Conservation (phyloP, 2,329 filamentous ascomycete species). For the Trichoderma semiorbis region DNA sequence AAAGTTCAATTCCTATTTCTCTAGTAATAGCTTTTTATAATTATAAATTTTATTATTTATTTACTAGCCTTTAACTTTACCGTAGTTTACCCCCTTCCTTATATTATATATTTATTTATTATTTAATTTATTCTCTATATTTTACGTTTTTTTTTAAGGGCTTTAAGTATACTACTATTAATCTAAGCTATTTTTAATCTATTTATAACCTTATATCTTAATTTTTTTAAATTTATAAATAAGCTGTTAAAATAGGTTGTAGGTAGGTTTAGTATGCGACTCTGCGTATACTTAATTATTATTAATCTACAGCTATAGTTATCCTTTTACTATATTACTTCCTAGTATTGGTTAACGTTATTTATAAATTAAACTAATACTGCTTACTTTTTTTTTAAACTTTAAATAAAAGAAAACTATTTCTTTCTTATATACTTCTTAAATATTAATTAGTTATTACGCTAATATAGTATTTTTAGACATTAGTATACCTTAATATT, state of each 20-base stretch:
- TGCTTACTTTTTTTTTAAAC: conserved; percentile 9
- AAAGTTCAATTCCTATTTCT: no score
- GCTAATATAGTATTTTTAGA: not conserved
- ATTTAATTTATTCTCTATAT: no score
- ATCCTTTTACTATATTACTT: conserved; percentile 2
- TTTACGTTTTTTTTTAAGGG: not conserved
- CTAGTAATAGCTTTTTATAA: no score
- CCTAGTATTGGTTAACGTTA: not conserved
- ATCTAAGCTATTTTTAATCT: not conserved
- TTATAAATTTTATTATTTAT: no score
- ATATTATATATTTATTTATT: no score
- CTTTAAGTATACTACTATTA: not conserved
- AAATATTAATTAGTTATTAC: no score
- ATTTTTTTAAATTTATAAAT: not conserved
- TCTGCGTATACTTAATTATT: conserved; percentile 1
- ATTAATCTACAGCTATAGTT: conserved; percentile 5
- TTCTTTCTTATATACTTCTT: not conserved
- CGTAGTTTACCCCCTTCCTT: no score
- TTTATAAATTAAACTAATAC: not conserved
- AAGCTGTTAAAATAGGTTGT: not conserved
- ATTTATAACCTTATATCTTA: not conserved
- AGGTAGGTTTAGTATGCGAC: not conserved
- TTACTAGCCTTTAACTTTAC: no score
- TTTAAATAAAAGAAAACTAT: not conserved
- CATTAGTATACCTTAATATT: not conserved